phyloP scores from a whole-genome alignment of 108 stramenopile genomes.

The Skeletonema costatum region DNA sequence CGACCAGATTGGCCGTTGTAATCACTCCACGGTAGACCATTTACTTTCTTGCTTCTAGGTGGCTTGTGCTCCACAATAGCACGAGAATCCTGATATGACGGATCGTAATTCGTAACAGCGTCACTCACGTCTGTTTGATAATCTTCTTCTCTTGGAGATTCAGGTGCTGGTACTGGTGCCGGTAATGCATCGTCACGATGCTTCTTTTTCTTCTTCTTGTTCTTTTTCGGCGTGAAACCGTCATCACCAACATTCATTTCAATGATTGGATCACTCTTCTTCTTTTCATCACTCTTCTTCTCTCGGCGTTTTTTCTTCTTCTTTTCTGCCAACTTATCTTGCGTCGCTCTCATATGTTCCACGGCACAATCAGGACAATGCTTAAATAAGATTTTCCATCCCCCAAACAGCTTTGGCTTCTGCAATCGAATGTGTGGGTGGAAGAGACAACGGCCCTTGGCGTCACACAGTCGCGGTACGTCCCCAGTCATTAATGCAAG shows the following conservation, averaged over 20 bases:
- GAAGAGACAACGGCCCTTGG: constrained; percentile 27
- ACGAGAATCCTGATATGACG: neutral
- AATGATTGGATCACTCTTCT: constrained; percentile 23
- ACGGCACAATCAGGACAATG: constrained; percentile 49
- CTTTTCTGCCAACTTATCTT: constrained; percentile 23
- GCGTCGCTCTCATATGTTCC: constrained; percentile 42
- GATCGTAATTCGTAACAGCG: neutral
- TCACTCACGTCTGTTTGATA: neutral
- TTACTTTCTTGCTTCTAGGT: constrained; percentile 31
- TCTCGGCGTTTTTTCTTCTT: constrained; percentile 13
- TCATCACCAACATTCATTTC: constrained; percentile 22
- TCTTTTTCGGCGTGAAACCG: neutral
- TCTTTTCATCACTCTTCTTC: neutral
- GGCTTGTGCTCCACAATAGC: constrained; percentile 17
- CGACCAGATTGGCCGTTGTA: constrained; percentile 45
- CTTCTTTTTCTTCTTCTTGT: constrained; percentile 8
- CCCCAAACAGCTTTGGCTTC: constrained; percentile 42
- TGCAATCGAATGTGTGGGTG: constrained; percentile 44
- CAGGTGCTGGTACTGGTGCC: neutral
- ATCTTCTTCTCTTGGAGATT: neutral
- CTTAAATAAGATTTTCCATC: constrained; percentile 40
- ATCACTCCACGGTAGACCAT: constrained; percentile 50
- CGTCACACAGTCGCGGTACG: constrained; percentile 34
- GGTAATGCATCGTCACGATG: neutral
- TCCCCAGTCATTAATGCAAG: constrained; percentile 13